A percentile compares a stretch with the other conserved stretches of the same genome.
phyloP scores from a whole-genome alignment of 805 yeast genomes.

The Cyberlindnera petersonii region DNA sequence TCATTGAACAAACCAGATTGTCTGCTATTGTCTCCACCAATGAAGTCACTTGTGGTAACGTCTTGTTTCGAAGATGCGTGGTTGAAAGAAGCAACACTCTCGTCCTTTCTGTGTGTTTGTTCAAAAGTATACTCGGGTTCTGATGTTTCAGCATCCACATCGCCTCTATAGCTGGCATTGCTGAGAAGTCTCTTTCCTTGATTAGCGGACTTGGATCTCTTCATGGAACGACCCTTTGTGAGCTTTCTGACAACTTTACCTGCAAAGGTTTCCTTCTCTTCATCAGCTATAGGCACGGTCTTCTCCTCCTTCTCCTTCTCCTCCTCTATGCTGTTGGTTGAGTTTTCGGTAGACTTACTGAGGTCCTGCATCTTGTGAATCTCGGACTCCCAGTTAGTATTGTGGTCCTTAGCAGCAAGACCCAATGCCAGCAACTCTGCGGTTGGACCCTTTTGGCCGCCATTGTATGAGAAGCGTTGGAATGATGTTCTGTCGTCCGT shows the following conservation, averaged over 20 bases:
- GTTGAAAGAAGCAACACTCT: constrained; percentile 21
- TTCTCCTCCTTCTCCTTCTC: constrained; percentile 28
- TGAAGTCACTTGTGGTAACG: constrained; percentile 22
- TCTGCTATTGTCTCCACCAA: constrained; percentile 12
- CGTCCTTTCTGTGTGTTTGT: constrained; percentile 16
- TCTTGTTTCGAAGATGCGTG: constrained; percentile 12
- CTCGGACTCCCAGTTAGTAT: constrained; percentile 68
- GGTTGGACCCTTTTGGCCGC: constrained; percentile 31
- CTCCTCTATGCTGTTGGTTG: constrained; percentile 21
- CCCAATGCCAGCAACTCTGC: constrained; percentile 71
- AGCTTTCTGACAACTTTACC: constrained; percentile 41
- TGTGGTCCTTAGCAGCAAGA: constrained; percentile 76
- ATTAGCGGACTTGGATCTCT: constrained; percentile 16
- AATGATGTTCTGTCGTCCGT: constrained; percentile 90
- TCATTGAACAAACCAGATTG: not conserved
- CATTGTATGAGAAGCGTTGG: constrained; percentile 44
- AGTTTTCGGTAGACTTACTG: constrained; percentile 14
- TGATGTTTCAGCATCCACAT: not conserved
- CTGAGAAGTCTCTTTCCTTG: constrained; percentile 18
- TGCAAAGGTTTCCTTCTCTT: constrained; percentile 36
- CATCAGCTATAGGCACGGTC: constrained; percentile 31
- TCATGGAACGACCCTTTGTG: constrained; percentile 30
- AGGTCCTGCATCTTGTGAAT: constrained; percentile 22
- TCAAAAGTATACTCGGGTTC: constrained; percentile 11
- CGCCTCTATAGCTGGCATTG: constrained; percentile 6